Evolutionary conservation across 148 eudicot species (phyloP).

Genomic region (Cornus suecica): DNA sequence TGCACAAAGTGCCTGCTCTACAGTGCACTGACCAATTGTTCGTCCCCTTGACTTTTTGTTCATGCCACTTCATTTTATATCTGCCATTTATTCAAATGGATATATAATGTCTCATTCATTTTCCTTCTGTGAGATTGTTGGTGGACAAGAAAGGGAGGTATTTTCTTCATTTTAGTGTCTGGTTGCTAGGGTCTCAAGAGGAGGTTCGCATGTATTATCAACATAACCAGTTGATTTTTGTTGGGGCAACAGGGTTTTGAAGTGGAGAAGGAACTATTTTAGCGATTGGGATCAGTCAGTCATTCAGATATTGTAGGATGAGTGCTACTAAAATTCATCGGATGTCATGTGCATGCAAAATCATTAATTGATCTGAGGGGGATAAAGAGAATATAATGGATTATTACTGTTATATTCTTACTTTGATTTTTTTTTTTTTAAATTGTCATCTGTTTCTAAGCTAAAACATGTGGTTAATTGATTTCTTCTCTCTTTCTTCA

Average conservation of each 20-base stretch:
- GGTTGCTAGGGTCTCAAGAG: background rate
- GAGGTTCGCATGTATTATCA: background rate
- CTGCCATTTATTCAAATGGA: no score
- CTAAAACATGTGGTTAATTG: background rate
- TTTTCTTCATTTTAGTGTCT: no score
- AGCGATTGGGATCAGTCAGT: background rate
- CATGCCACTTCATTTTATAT: no score
- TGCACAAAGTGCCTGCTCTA: no score
- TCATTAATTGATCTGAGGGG: background rate
- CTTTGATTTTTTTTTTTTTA: background rate
- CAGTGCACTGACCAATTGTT: no score
- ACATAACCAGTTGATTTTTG: background rate
- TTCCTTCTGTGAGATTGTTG: conserved; percentile 6
- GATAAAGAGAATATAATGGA: conserved; percentile 6
- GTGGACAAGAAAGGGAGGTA: background rate
- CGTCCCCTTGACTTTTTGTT: background rate
- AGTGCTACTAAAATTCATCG: background rate
- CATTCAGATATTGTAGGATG: background rate
- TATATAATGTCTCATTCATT: background rate
- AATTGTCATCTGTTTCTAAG: background rate
- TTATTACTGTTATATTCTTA: background rate
- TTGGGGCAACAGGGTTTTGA: background rate
- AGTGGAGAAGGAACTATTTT: background rate
- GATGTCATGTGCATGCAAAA: background rate
- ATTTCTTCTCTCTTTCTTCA: background rate